Evolutionary conservation across 257 asterid species (phyloP), one percentile per base, ranked within the genome.

Genomic region (Solanum ahanhuiri): DNA sequence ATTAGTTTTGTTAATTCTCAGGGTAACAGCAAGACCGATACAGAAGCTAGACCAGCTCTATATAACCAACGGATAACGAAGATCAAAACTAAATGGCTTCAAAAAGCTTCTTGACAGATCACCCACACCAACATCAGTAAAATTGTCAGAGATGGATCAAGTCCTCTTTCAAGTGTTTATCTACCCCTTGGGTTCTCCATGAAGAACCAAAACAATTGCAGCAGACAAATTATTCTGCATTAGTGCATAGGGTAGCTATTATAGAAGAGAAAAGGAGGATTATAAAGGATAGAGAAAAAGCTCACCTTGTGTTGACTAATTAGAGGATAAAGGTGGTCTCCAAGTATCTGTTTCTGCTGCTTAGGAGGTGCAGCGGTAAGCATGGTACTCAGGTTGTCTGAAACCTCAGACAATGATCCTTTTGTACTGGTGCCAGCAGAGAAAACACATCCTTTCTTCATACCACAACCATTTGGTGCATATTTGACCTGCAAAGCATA

Each of bases 281-380:
- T 30, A 31, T 20, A 72, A 51, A 76, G 81, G 31, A 51, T 11
- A 25, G 35, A 76, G 20, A 33, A 15, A 28, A 63, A 28, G 20
- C 31, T 89, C 75, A 94, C 98, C 98, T 94, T 90, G 81, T 86
- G 95, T n/a, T 90, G 89, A 77, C 88, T 89, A 89, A 96, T 98
- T 7, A 95, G 97, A 5, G 98, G 99, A 83, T 88, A 94, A 33
- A 96, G 95, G 82, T 91, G 95, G 87, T 93, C 97, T 81, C 98
- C 98, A 12, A 96, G 89, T 51, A 96, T 95, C 71, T 90, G 94
- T 89, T 95, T 96, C 90, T 93, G 98, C 88, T 90, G 86, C 89
- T 92, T 94, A 9, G 94, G 95, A 84, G 96, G 88, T 72, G 96
- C 92, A 45, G 93, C 92, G 82, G 96, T 91, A 72, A 96, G 96